Evolutionary conservation across 139 green algal species (phyloP).

Genomic region (Ettlia oleoabundans): DNA sequence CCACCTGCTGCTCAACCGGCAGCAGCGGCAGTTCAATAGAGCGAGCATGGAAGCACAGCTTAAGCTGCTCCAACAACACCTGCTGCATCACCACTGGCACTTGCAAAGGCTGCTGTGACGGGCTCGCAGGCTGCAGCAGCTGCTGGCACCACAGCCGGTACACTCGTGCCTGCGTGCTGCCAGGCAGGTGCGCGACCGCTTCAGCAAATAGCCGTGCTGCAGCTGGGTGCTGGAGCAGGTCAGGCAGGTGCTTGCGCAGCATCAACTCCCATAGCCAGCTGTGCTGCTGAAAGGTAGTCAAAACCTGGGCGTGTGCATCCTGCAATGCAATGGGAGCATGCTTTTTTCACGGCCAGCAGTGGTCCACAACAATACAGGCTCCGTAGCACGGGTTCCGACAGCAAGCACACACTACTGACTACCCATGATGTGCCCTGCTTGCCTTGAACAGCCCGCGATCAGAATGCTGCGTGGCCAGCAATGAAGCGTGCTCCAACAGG

Average conservation of each 20-base stretch:
- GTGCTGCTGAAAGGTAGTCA: slow-evolving; percentile 27
- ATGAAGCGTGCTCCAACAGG: slow-evolving; percentile 9
- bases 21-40: neutral
- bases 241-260: slow-evolving; percentile 20
- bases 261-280: slow-evolving; percentile 38
- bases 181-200: neutral
- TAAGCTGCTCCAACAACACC: slow-evolving; percentile 1
- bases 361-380: too few species aligned
- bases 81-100: neutral
- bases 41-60: slow-evolving; percentile 19
- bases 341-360: neutral
- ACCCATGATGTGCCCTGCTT: neutral
- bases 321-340: neutral
- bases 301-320: neutral
- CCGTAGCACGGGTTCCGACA: neutral
- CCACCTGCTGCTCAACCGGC: neutral
- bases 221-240: slow-evolving; percentile 32
- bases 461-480: slow-evolving; percentile 6
- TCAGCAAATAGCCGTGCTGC: slow-evolving; percentile 14
- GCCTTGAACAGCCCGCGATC: neutral
- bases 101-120: neutral
- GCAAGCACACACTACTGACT: neutral
- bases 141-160: slow-evolving; percentile 2
- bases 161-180: neutral
- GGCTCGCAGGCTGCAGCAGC: neutral